Conservation (phyloP, 2,329 filamentous ascomycete species). For the Ophiostoma quercus region DNA sequence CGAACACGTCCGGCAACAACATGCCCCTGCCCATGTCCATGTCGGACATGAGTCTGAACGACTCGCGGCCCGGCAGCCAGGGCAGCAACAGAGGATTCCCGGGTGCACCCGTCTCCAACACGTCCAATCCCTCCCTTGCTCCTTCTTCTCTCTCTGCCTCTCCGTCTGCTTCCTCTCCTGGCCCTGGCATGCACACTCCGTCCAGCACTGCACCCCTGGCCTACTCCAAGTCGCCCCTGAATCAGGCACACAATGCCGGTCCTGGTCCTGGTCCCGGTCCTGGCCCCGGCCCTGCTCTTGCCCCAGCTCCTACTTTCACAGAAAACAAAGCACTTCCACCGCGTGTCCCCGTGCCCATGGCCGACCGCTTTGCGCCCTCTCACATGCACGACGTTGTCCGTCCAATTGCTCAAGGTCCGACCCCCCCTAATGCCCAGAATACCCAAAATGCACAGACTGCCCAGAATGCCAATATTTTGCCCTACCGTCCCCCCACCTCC, state of each 20-base stretch:
- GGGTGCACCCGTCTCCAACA: slow-evolving; percentile 5
- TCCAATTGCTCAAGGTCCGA: slow-evolving; percentile 26
- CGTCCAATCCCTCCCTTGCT: slow-evolving; percentile 15
- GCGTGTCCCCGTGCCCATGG: slow-evolving; percentile 12
- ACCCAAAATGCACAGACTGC: background rate
- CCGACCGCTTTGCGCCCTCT: slow-evolving; percentile 18
- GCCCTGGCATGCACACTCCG: slow-evolving; percentile 31
- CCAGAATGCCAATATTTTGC: slow-evolving; percentile 5
- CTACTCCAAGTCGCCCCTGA: slow-evolving; percentile 43
- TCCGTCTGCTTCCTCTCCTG: background rate
- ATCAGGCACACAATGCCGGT: slow-evolving; percentile 32
- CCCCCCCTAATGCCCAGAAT: slow-evolving; percentile 18
- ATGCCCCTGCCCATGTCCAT: background rate
- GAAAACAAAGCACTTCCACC: slow-evolving; percentile 12
- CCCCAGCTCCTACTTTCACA: slow-evolving; percentile 22
- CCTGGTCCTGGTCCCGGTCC: slow-evolving; percentile 21
- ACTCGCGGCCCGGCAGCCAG: slow-evolving; percentile 19
- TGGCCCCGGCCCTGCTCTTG: slow-evolving; percentile 23
- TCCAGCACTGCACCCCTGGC: slow-evolving; percentile 33
- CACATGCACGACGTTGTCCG: slow-evolving; percentile 19
- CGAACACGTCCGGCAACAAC: slow-evolving; percentile 43
- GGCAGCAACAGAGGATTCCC: slow-evolving; percentile 4
- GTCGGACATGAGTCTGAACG: background rate
- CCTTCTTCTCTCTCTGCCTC: background rate
- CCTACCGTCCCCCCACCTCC: slow-evolving; percentile 15